These are phyloP conservation scores for Tetrapisispora phaffii DNA, from an alignment of 805 yeast genomes.

Conservation along the genomic window DNA sequence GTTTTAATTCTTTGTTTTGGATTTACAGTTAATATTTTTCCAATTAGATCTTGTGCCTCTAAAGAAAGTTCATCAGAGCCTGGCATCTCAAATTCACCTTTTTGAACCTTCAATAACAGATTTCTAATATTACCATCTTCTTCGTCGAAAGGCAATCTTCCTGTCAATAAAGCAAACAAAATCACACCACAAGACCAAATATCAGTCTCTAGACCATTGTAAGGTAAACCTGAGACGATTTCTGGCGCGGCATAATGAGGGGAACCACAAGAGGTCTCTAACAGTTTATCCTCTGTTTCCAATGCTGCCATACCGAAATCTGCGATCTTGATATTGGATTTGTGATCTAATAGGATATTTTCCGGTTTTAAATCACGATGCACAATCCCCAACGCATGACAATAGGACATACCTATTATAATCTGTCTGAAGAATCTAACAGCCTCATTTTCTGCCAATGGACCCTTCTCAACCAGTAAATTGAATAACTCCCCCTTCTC, in stretches of 20 bases:
- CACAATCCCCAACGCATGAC: slow-evolving; percentile 79
- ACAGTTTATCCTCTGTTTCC: slow-evolving; percentile 67
- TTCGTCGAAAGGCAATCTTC: slow-evolving; percentile 86
- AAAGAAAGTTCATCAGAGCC: slow-evolving; percentile 56
- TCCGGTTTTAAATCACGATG: slow-evolving; percentile 85
- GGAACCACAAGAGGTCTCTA: slow-evolving; percentile 95
- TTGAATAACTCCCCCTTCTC: slow-evolving; percentile 97
- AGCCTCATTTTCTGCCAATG: slow-evolving; percentile 83
- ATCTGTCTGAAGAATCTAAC: slow-evolving; percentile 81
- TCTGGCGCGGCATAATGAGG: slow-evolving; percentile 99
- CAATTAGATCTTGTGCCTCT: slow-evolving; percentile 82
- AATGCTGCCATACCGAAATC: slow-evolving; percentile 99
- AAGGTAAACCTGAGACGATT: slow-evolving; percentile 87
- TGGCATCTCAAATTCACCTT: slow-evolving; percentile 81
- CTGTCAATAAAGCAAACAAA: slow-evolving; percentile 84
- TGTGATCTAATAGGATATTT: slow-evolving; percentile 66
- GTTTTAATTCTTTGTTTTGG: slow-evolving; percentile 75
- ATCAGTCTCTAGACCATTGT: slow-evolving; percentile 95
- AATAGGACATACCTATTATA: slow-evolving; percentile 70
- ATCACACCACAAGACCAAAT: slow-evolving; percentile 98
- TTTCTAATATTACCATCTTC: slow-evolving; percentile 83
- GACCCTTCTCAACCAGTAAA: slow-evolving; percentile 78
- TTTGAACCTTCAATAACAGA: slow-evolving; percentile 79
- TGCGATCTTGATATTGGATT: slow-evolving; percentile 87
- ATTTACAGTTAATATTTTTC: slow-evolving; percentile 70